Conservation (phyloP, 2,329 filamentous ascomycete species). For the Mycogone perniciosa region DNA sequence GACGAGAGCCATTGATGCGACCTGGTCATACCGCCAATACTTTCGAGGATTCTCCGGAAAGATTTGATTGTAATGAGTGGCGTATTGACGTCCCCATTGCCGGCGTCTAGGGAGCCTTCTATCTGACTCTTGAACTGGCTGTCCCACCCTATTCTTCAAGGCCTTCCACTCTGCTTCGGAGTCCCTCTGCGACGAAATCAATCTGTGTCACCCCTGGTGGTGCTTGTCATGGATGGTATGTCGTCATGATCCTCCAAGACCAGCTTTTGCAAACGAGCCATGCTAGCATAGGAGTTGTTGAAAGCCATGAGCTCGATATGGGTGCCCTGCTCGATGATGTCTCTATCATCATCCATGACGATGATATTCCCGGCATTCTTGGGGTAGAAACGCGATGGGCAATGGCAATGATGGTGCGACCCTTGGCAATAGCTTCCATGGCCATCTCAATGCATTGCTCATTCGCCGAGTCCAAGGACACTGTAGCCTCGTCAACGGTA, state of each 20-base stretch:
- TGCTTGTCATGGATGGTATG: conserved; percentile 25
- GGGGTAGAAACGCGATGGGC: conserved; percentile 56
- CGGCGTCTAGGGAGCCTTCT: conserved; percentile 19
- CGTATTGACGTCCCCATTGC: not conserved
- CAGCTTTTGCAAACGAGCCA: conserved; percentile 41
- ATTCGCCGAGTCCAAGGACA: conserved; percentile 52
- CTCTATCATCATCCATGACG: conserved; percentile 51
- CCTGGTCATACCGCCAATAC: conserved; percentile 31
- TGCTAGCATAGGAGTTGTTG: conserved; percentile 44
- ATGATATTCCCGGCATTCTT: conserved; percentile 61
- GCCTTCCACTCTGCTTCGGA: conserved; percentile 27
- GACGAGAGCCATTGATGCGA: conserved; percentile 34
- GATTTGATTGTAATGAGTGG: conserved; percentile 36
- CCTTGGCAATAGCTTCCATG: conserved; percentile 39
- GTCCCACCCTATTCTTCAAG: conserved; percentile 34
- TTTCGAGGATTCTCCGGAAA: conserved; percentile 33
- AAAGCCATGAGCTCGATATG: conserved; percentile 52
- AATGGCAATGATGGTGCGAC: conserved; percentile 60
- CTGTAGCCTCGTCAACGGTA: conserved; percentile 57
- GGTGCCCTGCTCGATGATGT: conserved; percentile 57
- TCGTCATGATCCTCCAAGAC: conserved; percentile 26
- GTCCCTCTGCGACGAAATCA: conserved; percentile 31
- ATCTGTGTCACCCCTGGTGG: conserved; percentile 34
- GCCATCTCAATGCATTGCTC: conserved; percentile 49
- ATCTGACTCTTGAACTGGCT: not conserved